Evolutionary conservation across 2,329 filamentous ascomycete species (phyloP).

Genomic region (Verticillium isaacii): DNA sequence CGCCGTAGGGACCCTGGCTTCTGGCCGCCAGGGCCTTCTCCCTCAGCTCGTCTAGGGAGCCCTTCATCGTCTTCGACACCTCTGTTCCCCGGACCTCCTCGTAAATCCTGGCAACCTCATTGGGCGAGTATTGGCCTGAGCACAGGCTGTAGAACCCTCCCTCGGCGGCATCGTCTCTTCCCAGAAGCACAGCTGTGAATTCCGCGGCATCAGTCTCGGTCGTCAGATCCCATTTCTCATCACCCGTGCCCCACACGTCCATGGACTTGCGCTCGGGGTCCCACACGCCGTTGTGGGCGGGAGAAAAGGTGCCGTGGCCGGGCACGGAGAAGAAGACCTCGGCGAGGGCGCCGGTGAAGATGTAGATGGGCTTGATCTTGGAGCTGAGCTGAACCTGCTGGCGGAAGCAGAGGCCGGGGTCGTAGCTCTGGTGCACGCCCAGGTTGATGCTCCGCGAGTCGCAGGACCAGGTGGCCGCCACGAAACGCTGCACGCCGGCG

Average conservation of each 20-base stretch:
- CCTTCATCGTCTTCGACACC: not conserved
- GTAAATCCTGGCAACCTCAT: not conserved
- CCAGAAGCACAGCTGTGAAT: constrained; percentile 3
- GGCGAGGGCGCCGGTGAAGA: constrained; percentile 21
- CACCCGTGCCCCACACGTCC: not conserved
- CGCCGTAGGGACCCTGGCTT: too few relatives aligned
- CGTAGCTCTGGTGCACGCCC: constrained; percentile 24
- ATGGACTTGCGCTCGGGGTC: not conserved
- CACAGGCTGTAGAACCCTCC: not conserved
- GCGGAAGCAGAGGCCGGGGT: constrained; percentile 22
- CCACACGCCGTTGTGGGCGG: not conserved
- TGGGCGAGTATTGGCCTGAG: too few relatives aligned
- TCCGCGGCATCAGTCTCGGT: constrained; percentile 4
- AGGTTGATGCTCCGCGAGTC: constrained; percentile 22
- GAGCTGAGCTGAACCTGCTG: constrained; percentile 18
- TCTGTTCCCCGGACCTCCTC: not conserved
- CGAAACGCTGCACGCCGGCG: constrained; percentile 22
- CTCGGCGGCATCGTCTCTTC: not conserved
- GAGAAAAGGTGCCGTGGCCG: not conserved
- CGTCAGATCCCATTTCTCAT: constrained; percentile 3
- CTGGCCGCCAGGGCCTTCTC: not conserved
- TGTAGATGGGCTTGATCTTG: constrained; percentile 20
- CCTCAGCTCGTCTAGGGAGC: not conserved
- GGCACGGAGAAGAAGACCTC: constrained; percentile 17
- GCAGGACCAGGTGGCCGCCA: constrained; percentile 22